Evolutionary conservation across 2,329 filamentous ascomycete genomes (phyloP).

Genomic region (Beauveria asiatica): DNA sequence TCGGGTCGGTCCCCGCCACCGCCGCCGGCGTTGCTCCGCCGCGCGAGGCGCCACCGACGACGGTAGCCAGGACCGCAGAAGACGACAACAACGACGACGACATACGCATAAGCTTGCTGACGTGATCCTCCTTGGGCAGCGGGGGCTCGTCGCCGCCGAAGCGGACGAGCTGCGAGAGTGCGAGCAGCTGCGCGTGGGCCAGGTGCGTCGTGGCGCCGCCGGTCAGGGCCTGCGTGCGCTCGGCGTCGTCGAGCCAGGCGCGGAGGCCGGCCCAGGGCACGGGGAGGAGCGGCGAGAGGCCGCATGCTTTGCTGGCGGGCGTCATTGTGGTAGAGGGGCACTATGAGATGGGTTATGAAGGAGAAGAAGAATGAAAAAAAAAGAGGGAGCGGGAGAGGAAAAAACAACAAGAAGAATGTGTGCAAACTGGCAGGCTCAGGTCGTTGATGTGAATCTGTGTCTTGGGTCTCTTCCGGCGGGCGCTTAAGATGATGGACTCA

Average conservation of each 20-base stretch:
- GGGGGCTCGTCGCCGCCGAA: conserved; percentile 21
- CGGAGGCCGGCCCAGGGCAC: conserved; percentile 28
- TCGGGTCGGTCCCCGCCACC: not conserved
- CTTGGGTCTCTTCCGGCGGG: not conserved
- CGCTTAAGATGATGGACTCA: not conserved
- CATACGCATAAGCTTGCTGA: conserved; percentile 23
- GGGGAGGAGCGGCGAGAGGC: conserved; percentile 8
- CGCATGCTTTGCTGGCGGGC: not conserved
- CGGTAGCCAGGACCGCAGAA: not conserved
- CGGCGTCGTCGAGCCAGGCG: conserved; percentile 33
- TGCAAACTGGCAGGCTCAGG: not conserved
- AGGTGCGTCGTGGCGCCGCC: conserved; percentile 11
- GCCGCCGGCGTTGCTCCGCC: too few relatives aligned
- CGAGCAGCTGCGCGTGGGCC: conserved; percentile 28
- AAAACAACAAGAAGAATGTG: not conserved
- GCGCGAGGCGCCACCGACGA: not conserved
- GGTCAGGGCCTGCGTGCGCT: conserved; percentile 24
- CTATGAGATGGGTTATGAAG: not conserved
- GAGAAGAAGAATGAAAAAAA: not conserved
- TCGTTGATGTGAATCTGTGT: not conserved
- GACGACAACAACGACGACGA: not conserved
- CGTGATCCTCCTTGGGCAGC: conserved; percentile 19
- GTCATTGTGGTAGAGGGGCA: not conserved
- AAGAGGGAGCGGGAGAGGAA: not conserved
- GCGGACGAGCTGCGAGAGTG: conserved; percentile 32